Evolutionary conservation across 768 basidiomycete genomes (phyloP).

Genomic region (Suillus placidus): DNA sequence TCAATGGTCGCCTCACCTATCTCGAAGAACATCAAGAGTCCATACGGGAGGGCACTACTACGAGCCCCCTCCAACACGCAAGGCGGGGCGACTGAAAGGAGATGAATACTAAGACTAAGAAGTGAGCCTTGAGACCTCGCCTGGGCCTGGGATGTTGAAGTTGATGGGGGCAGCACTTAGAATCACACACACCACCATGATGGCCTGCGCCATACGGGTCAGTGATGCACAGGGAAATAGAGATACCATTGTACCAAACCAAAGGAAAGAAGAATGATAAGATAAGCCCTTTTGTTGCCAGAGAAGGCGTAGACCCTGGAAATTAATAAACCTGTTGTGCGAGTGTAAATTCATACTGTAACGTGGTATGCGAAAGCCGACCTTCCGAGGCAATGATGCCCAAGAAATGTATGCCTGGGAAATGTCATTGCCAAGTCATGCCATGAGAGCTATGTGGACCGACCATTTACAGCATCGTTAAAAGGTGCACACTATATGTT

Average conservation of each 20-base stretch:
- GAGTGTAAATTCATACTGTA: not conserved
- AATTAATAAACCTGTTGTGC: not conserved
- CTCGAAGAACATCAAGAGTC: conserved; percentile 8
- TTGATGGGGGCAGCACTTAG: not conserved
- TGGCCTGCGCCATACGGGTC: not conserved
- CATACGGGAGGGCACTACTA: conserved; percentile 7
- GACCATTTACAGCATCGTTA: not conserved
- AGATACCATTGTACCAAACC: not conserved
- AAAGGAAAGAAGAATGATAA: not conserved
- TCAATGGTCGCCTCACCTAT: conserved; percentile 3
- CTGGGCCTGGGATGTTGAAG: not conserved
- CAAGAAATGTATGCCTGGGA: not conserved
- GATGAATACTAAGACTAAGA: not conserved
- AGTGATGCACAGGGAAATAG: not conserved
- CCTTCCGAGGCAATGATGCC: conserved; percentile 3
- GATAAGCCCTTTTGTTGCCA: not conserved
- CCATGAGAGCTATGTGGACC: not conserved
- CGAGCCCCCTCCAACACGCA: conserved; percentile 4
- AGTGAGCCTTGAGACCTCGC: not conserved
- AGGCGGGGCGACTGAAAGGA: not conserved
- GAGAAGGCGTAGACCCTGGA: not conserved
- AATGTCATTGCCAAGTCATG: not conserved
- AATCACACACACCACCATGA: not conserved
- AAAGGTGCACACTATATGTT: not conserved
- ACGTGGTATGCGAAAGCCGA: not conserved